A percentile compares a stretch with the other conserved stretches of the same genome.
Conservation (phyloP, 2,329 filamentous ascomycete species). For the Magnaporthiopsis incrustans region DNA sequence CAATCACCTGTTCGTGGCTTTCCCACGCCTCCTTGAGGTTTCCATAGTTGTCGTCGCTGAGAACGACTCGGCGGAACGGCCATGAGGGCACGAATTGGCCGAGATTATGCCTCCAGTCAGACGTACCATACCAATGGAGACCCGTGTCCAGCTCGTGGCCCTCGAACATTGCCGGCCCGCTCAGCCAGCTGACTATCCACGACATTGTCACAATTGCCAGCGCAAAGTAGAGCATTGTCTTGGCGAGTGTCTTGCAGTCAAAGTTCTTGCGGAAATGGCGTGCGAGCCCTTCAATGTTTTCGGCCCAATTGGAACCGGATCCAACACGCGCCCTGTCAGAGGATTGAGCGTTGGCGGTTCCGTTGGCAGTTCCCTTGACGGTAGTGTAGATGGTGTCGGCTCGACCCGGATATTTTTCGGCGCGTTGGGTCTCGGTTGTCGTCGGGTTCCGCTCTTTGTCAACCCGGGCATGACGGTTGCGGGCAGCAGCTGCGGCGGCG, state of each 20-base stretch:
- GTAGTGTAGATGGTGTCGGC: neutral
- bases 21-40: constrained; percentile 17
- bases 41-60: constrained; percentile 17
- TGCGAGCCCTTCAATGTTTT: neutral
- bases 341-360: too few species aligned
- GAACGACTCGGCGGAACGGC: constrained; percentile 14
- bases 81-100: constrained; percentile 16
- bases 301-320: neutral
- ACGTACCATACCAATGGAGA: constrained; percentile 15
- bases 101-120: constrained; percentile 16
- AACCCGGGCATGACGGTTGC: neutral
- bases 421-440: neutral
- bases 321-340: neutral
- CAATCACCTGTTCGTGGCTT: constrained; percentile 17
- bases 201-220: neutral
- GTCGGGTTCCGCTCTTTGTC: neutral
- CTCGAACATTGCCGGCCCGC: constrained; percentile 9
- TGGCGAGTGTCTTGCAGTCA: neutral
- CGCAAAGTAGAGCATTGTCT: neutral
- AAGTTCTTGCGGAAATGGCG: neutral
- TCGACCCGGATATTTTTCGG: neutral
- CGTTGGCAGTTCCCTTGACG: neutral
- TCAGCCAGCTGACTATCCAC: neutral
- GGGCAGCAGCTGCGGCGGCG: too few species aligned
- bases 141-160: constrained; percentile 15